phyloP scores from a whole-genome alignment of 2,329 filamentous ascomycete species.

The Chaetomiaceae sp. region DNA sequence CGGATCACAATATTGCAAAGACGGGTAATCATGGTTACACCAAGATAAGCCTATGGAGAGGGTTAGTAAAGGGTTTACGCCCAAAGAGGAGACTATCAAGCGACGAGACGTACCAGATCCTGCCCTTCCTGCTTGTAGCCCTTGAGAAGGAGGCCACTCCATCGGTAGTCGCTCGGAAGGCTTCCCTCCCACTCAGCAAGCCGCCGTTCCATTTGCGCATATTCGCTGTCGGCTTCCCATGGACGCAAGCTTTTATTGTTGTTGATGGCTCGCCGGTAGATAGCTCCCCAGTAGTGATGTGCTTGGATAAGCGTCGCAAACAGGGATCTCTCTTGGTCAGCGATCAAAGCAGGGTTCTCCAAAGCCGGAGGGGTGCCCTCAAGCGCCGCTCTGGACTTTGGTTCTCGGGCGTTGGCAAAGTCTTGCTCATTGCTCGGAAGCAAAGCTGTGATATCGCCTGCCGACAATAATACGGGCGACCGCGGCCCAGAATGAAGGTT shows the following conservation, averaged over 20 bases:
- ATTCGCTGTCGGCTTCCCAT: conserved; percentile 47
- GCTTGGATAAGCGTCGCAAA: conserved; percentile 54
- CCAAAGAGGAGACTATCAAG: too few relatives aligned
- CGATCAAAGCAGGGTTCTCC: conserved; percentile 41
- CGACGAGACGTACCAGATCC: conserved; percentile 41
- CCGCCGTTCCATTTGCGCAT: conserved; percentile 39
- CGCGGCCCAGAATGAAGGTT: conserved; percentile 51
- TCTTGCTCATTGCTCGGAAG: conserved; percentile 51
- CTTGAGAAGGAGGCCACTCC: conserved; percentile 40
- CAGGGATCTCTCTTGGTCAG: conserved; percentile 44
- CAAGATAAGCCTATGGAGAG: conserved; percentile 45
- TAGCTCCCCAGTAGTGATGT: conserved; percentile 51
- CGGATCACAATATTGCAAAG: conserved; percentile 55
- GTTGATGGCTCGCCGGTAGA: conserved; percentile 46
- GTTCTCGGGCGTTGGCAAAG: conserved; percentile 46
- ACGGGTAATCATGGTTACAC: conserved; percentile 51
- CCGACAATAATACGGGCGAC: conserved; percentile 48
- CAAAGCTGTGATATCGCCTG: conserved; percentile 51
- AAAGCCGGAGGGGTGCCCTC: conserved; percentile 49
- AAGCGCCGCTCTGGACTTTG: conserved; percentile 48
- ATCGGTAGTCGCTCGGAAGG: conserved; percentile 46
- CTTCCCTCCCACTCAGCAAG: conserved; percentile 46
- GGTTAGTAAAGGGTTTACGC: not conserved
- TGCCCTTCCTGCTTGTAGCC: conserved; percentile 45
- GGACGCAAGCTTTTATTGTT: conserved; percentile 42